phyloP scores from a whole-genome alignment of 371 early-diverging fungal species.

The Capniomyces stellatus region DNA sequence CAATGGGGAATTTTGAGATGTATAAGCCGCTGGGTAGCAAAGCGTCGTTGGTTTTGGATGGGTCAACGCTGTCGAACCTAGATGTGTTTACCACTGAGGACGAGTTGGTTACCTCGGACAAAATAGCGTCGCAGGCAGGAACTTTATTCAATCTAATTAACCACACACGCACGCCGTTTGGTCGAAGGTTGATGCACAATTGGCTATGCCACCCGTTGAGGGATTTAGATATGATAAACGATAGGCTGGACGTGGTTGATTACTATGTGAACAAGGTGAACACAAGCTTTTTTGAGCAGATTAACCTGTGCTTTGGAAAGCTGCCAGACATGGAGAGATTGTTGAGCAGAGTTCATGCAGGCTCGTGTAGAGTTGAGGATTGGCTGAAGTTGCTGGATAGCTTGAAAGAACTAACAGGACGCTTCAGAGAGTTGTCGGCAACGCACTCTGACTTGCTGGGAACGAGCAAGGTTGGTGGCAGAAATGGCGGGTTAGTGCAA shows the following conservation, averaged over 20 bases:
- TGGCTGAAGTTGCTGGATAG: constrained; percentile 16
- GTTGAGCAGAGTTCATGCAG: constrained; percentile 76
- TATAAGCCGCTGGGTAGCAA: constrained; percentile 60
- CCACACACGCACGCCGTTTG: constrained; percentile 75
- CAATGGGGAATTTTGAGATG: constrained; percentile 52
- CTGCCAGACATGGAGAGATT: constrained; percentile 89
- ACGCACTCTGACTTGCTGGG: not conserved
- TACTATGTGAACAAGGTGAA: constrained; percentile 36
- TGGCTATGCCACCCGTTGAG: constrained; percentile 93
- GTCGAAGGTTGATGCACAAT: constrained; percentile 62
- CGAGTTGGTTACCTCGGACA: constrained; percentile 24
- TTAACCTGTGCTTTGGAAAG: constrained; percentile 23
- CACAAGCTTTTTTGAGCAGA: constrained; percentile 29
- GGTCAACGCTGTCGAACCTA: constrained; percentile 81
- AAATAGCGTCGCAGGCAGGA: constrained; percentile 28
- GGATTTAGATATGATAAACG: constrained; percentile 50
- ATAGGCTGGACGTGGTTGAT: constrained; percentile 74
- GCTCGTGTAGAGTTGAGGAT: constrained; percentile 30
- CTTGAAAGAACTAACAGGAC: constrained; percentile 5
- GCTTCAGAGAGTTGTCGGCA: not conserved
- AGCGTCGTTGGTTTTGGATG: constrained; percentile 71
- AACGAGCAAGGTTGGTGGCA: not conserved
- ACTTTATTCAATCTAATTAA: constrained; percentile 77
- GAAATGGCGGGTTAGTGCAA: no score
- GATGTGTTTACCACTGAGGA: constrained; percentile 79